Base-by-base conservation (phyloP, 352 stramenopile species). In the Pythium apleroticum region DNA sequence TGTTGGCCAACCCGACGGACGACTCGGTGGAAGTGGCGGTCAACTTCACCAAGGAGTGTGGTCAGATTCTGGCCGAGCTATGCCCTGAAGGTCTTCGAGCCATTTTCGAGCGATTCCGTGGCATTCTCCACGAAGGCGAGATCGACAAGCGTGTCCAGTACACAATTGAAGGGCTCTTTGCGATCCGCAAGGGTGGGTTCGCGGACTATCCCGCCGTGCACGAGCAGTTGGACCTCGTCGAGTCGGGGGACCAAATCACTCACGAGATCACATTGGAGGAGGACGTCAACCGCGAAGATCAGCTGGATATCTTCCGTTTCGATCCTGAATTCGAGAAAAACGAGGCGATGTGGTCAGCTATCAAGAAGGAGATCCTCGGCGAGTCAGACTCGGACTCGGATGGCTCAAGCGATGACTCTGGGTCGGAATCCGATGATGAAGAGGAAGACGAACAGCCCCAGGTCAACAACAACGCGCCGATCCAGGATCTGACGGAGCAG, bases 111-210 rank as follows among this genome's bases (percentile, higher is more conserved):
- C 86, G 96, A 0, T 98, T 99, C 73, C 88, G 97, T 41, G 90
- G 89, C 24, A 98, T 99, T 65, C 76, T 99, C 7, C 97, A 99
- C 63, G 97, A 99, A 78, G 97, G 97, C 12, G 73, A 93, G 63
- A 97, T 99, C 56, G 97, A 98, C 71, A 98, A 99, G 69, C 81
- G 97, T 24, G 97, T 99, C 22, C 97, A 99, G 80, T 99, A 99
- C 79, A 98, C 97, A 49, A 99, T 99, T 46, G 97, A 99, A 74
- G 84, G 93, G 3, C 72, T 99, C 12, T 98, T 99, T 72, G 96
- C 96, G 12, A 95, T 98, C 63, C 91, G 96, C 43, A 99, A 98
- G 65, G 90, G 81, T 19, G 89, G 88, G 0, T 99, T 99, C 71
- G 81, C 75, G 0, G 96, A 99, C 58, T 98, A 98, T 77, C 96